A percentile compares a stretch with the other conserved stretches of the same genome.
Conservation (phyloP, 805 yeast genomes). For the Suhomyces prunicola region DNA sequence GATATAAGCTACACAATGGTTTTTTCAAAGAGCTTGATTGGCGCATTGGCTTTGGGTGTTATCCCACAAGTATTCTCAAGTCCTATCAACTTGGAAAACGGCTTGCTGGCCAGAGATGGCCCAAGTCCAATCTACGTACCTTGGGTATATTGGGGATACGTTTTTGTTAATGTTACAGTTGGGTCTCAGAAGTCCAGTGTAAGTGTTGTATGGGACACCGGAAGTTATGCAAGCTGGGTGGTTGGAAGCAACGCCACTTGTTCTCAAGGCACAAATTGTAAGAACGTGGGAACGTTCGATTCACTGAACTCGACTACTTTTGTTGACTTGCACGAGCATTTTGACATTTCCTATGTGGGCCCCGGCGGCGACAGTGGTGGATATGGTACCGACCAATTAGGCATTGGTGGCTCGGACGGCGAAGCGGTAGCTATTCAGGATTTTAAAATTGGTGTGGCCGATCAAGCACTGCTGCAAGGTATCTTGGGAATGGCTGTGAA, state of each 20-base stretch:
- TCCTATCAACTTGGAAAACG: not conserved
- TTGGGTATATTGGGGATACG: too few species aligned
- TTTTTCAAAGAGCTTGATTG: not conserved
- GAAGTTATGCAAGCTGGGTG: not conserved
- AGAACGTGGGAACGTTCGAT: not conserved
- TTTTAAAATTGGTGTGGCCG: not conserved
- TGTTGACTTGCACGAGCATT: too few species aligned
- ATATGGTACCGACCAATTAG: not conserved
- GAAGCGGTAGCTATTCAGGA: not conserved
- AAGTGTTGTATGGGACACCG: not conserved
- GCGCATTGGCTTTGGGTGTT: not conserved
- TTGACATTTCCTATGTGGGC: too few species aligned
- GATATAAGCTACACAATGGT: not conserved
- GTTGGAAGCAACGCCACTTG: not conserved
- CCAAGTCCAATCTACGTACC: not conserved
- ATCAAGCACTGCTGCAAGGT: not conserved
- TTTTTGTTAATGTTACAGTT: too few species aligned
- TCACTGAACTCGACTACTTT: not conserved
- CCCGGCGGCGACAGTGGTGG: not conserved
- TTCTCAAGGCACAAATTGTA: not conserved
- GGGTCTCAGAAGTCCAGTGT: not conserved
- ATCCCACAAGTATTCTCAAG: not conserved
- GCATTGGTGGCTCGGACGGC: not conserved
- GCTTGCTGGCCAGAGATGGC: not conserved
- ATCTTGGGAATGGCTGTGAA: not conserved